phyloP scores from a whole-genome alignment of 1,284 basidiomycete species.

The Ceratobasidium theobromae region DNA sequence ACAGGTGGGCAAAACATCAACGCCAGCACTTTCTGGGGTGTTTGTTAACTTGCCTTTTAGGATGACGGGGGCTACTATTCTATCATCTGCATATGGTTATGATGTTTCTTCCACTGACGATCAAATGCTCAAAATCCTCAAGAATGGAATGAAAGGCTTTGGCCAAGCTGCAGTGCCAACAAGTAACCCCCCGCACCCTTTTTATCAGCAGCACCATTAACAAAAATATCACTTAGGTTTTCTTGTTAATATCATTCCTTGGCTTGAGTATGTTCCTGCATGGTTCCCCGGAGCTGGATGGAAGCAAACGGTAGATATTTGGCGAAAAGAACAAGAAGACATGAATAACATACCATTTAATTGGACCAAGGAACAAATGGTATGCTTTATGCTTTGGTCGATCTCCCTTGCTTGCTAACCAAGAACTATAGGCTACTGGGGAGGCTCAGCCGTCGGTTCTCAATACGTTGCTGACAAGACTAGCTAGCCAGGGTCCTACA shows the following conservation, averaged over 20 bases:
- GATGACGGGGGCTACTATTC: background rate
- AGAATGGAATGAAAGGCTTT: background rate
- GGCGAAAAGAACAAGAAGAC: conserved; percentile 21
- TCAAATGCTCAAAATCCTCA: background rate
- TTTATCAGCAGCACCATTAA: no score
- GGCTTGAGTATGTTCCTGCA: conserved; percentile 23
- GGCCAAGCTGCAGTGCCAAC: conserved; percentile 8
- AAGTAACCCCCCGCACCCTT: no score
- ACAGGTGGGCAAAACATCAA: background rate
- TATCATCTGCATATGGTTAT: conserved; percentile 12
- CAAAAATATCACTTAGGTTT: conserved; percentile 1
- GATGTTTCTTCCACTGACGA: background rate
- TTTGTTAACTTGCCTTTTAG: no score
- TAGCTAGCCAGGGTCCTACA: background rate
- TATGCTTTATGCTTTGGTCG: background rate
- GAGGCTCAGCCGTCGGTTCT: background rate
- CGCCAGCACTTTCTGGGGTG: background rate
- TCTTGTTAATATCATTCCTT: conserved; percentile 23
- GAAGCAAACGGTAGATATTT: conserved; percentile 1
- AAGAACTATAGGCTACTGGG: background rate
- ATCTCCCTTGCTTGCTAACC: background rate
- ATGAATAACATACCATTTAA: conserved; percentile 18
- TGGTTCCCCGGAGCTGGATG: conserved; percentile 30
- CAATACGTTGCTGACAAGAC: background rate
- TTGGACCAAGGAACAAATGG: conserved; percentile 18